Percentiles rank a stretch among this genome's conserved stretches.
Evolutionary conservation across 2,329 filamentous ascomycete genomes (phyloP).

Genomic region (Talaromyces sp.): DNA sequence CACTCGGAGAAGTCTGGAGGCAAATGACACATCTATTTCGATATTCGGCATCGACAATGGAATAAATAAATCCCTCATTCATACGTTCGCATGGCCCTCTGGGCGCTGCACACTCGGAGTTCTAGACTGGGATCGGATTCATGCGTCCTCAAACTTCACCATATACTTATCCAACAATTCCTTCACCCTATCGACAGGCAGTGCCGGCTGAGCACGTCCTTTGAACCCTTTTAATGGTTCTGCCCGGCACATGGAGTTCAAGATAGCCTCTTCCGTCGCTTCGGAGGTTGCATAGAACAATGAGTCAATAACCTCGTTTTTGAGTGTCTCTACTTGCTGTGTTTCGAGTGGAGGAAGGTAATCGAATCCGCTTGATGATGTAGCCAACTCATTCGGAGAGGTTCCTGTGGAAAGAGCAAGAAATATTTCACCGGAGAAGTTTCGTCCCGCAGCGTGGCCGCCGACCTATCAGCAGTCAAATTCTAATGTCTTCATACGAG

Average conservation of each 20-base stretch:
- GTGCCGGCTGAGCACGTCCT: not conserved
- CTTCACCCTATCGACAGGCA: slow-evolving; percentile 11
- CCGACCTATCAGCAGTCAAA: not conserved
- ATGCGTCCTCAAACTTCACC: slow-evolving; percentile 5
- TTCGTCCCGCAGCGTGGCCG: slow-evolving; percentile 8
- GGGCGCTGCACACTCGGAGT: not conserved
- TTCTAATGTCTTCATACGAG: not conserved
- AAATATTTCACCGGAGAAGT: slow-evolving; percentile 7
- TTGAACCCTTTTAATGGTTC: not conserved
- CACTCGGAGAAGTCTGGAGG: not conserved
- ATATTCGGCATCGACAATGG: not conserved
- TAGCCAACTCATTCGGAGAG: not conserved
- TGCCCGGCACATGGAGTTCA: slow-evolving; percentile 7
- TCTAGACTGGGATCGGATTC: not conserved
- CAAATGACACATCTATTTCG: not conserved
- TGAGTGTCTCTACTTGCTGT: not conserved
- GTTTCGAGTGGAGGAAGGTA: slow-evolving; percentile 10
- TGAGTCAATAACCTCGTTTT: slow-evolving; percentile 5
- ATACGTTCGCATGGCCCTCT: not conserved
- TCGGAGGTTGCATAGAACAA: slow-evolving; percentile 12
- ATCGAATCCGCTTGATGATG: not conserved
- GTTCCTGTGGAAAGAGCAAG: slow-evolving; percentile 9
- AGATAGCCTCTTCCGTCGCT: slow-evolving; percentile 7
- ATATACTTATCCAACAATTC: slow-evolving; percentile 5
- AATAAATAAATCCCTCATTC: not conserved